Conservation (phyloP, 2,329 filamentous ascomycete species). For the Colletotrichum spinosum region DNA sequence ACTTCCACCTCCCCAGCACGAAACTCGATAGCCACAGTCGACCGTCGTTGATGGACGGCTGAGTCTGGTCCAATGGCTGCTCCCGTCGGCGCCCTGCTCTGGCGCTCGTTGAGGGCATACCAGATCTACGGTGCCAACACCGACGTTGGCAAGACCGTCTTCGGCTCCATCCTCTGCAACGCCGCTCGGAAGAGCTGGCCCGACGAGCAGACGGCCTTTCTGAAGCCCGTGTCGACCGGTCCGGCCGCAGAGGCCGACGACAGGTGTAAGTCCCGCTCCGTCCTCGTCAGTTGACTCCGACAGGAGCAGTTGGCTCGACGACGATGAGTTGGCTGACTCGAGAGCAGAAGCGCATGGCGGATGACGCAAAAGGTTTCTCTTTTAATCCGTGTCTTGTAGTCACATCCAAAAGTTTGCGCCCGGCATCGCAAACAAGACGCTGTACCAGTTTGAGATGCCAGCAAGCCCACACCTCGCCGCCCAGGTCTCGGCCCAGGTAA, state of each 20-base stretch:
- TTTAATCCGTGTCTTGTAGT: slow-evolving; percentile 49
- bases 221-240: slow-evolving; percentile 88
- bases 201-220: slow-evolving; percentile 67
- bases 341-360: too few species aligned
- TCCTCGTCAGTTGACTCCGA: neutral
- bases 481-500: slow-evolving; percentile 55
- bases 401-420: slow-evolving; percentile 72
- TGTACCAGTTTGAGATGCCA: slow-evolving; percentile 79
- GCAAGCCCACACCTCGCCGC: slow-evolving; percentile 85
- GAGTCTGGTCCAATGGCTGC: slow-evolving; percentile 34
- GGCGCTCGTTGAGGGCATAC: slow-evolving; percentile 75
- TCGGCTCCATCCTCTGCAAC: slow-evolving; percentile 78
- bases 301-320: neutral
- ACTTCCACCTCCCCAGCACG: too few species aligned
- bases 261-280: slow-evolving; percentile 57
- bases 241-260: slow-evolving; percentile 77
- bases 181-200: slow-evolving; percentile 62
- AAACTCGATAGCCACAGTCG: neutral
- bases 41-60: slow-evolving; percentile 14
- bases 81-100: slow-evolving; percentile 71
- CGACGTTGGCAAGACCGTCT: slow-evolving; percentile 85
- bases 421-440: slow-evolving; percentile 60
- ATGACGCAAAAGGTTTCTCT: neutral
- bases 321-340: too few species aligned
- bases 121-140: slow-evolving; percentile 89